Evolutionary conservation across 2,329 filamentous ascomycete genomes (phyloP), one percentile per base, ranked within the genome.

Genomic region (Curvularia verruculosa): DNA sequence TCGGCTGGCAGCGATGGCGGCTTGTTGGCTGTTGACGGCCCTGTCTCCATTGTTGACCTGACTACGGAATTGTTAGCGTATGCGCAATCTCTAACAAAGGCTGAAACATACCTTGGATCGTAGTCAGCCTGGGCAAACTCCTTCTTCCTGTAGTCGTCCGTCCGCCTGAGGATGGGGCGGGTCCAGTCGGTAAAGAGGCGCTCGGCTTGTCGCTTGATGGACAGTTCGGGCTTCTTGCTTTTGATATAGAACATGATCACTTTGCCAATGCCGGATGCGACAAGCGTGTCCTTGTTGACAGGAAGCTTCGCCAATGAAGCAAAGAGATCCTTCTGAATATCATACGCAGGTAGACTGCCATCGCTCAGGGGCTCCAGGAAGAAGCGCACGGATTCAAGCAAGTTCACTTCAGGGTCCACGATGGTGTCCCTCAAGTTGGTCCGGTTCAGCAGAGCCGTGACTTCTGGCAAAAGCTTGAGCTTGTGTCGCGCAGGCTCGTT

Each of bases 211-310:
- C 94, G 88, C 82, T 97, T 97, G 82, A 99, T 97, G 59, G 84
- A 85, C 4, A 89, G 82, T 78, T 98, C 91, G 0, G 93, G 90
- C 65, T 91, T 89, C 80, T 93, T 96, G 81, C 91, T 96, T 78
- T 93, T 93, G 49, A 93, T 97, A 79, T 99, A 99, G 80, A 97
- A 99, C 61, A 96, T 86, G 50, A 97, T 89, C 46, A 99, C 92
- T 76, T 97, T 97, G 72, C 95, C 95, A 63, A 99, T 95, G 19
- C 94, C 93, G 68, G 91, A 96, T 64, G 92, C 93, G 21, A 96
- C 84, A 13, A 99, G 84, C 1, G 89, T 85, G 68, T 98, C 95
- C 74, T 97, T 97, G 73, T 92, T 90, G 64, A 98, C 92, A 5
- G 92, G 92, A 5, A 98, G 84, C 69, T 87, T 88, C 18, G 84